Percentiles rank a stretch among this genome's conserved stretches.
These are phyloP conservation scores for Amesomyces nigricolor DNA, from an alignment of 2,329 filamentous ascomycete genomes.

Conservation along the genomic window DNA sequence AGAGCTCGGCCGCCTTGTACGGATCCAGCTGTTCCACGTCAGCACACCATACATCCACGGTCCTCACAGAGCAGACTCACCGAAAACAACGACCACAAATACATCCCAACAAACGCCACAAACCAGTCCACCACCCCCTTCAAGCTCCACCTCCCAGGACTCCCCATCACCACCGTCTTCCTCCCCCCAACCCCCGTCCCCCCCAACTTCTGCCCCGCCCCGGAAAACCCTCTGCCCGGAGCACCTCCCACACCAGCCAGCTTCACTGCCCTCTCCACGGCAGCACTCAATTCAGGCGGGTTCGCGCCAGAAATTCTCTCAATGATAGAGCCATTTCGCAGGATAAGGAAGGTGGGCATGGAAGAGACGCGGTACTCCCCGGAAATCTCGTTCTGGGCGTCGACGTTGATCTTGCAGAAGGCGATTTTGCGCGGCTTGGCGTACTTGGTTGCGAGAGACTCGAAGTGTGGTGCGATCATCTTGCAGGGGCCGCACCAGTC, in stretches of 20 bases:
- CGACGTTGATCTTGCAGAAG: conserved; percentile 90
- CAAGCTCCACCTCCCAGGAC: conserved; percentile 29
- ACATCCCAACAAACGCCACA: conserved; percentile 54
- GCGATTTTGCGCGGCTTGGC: conserved; percentile 76
- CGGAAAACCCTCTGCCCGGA: conserved; percentile 44
- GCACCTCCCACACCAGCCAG: conserved; percentile 40
- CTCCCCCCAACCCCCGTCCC: conserved; percentile 28
- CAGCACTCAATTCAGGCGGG: conserved; percentile 65
- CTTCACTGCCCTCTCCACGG: conserved; percentile 65
- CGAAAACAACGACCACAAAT: conserved; percentile 56
- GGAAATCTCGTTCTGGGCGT: conserved; percentile 71
- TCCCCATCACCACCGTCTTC: conserved; percentile 5
- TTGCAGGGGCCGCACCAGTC: conserved; percentile 96
- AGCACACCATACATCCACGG: not conserved
- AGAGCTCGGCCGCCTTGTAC: conserved; percentile 55
- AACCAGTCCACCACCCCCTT: conserved; percentile 45
- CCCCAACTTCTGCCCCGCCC: conserved; percentile 54
- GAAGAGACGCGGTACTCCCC: conserved; percentile 73
- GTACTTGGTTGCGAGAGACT: conserved; percentile 73
- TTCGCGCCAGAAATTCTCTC: conserved; percentile 80
- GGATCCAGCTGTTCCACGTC: conserved; percentile 49
- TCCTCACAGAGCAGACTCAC: conserved; percentile 35
- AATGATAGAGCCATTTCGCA: conserved; percentile 66
- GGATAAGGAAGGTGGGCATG: conserved; percentile 93
- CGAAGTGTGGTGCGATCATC: conserved; percentile 82